Conservation (phyloP, 1,284 basidiomycete species). For the Marasmius sp. region DNA sequence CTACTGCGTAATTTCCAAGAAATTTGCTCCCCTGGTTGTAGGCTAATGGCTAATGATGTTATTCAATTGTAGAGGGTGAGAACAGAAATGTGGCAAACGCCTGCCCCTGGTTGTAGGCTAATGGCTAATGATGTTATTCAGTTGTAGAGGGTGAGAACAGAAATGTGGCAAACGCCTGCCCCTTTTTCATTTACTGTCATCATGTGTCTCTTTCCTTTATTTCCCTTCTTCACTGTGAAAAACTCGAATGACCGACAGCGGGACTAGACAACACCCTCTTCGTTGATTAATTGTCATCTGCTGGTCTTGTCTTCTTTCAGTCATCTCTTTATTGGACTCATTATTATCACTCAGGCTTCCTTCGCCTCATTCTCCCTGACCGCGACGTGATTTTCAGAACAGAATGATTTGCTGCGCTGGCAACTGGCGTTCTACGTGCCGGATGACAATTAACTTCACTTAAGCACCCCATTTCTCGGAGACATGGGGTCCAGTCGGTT, state of each 20-base stretch:
- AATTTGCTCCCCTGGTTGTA: background rate
- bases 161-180: no score
- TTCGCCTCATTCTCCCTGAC: constrained; percentile 1
- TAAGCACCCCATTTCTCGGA: no score
- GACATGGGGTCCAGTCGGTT: no score
- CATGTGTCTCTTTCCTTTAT: background rate
- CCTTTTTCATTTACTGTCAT: background rate
- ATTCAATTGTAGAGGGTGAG: background rate
- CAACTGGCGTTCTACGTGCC: no score
- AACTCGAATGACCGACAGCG: background rate
- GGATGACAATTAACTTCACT: no score
- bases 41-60: background rate
- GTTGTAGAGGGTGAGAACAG: no score
- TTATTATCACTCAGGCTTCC: background rate
- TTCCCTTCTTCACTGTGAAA: background rate
- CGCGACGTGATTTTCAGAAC: background rate
- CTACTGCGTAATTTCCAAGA: background rate
- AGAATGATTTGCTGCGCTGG: background rate
- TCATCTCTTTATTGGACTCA: background rate
- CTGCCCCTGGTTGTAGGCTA: no score
- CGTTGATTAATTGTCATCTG: background rate
- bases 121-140: no score
- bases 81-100: background rate
- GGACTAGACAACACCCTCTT: background rate
- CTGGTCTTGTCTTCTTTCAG: background rate